phyloP scores from a whole-genome alignment of 345 rosid genomes.

The Xanthoceras sorbifolium region DNA sequence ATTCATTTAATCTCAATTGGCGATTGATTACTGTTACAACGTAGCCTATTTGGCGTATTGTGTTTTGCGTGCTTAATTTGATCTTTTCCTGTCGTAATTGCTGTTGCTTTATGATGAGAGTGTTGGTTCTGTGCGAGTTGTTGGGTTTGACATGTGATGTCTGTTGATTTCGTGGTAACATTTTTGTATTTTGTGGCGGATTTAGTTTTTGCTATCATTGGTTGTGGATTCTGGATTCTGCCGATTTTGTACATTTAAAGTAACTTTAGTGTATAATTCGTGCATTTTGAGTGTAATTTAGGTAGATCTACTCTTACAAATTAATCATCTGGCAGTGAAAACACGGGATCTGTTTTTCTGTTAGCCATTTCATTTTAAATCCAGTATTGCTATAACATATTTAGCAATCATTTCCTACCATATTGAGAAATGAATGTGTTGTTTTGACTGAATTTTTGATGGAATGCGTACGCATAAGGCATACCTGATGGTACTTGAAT shows the following conservation, averaged over 20 bases:
- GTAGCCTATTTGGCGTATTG: not conserved
- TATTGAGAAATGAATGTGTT: not conserved
- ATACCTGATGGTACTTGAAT: not conserved
- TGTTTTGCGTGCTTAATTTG: conserved; percentile 1
- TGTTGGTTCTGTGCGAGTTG: not conserved
- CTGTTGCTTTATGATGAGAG: not conserved
- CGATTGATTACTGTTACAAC: not conserved
- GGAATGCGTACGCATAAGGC: not conserved
- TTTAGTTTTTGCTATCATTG: not conserved
- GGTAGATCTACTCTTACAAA: conserved; percentile 33
- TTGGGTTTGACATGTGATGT: not conserved
- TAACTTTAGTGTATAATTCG: not conserved
- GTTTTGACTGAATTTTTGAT: not conserved
- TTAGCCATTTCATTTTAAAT: not conserved
- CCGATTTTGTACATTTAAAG: not conserved
- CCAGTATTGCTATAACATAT: not conserved
- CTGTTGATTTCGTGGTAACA: conserved; percentile 3
- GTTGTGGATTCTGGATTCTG: conserved; percentile 3
- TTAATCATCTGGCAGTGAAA: not conserved
- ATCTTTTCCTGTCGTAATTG: not conserved
- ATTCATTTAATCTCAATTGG: not conserved
- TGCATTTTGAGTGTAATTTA: conserved; percentile 14
- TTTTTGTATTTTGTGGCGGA: not conserved
- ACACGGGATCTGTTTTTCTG: conserved; percentile 11
- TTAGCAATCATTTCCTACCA: not conserved